Evolutionary conservation across 805 yeast species (phyloP), one percentile per base, ranked within the genome.

Genomic region (Yarrowia hollandica): DNA sequence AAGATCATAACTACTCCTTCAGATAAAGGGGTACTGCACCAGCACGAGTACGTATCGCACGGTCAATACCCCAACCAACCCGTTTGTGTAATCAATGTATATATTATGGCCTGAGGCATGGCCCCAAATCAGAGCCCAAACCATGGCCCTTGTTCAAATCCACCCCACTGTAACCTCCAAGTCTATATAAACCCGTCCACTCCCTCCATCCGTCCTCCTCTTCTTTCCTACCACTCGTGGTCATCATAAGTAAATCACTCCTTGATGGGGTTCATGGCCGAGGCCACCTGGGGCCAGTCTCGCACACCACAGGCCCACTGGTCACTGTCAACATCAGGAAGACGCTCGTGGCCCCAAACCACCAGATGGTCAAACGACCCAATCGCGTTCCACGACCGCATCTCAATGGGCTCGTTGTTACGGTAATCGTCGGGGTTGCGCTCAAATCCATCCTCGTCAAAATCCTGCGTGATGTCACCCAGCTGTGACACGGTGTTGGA

Each of bases 271-370:
- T 64, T 60, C 52, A 64, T 64, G 18, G 56, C 48, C 15, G 39
- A 39, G 3, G 69, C 62, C 1, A 67, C 56, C 15, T 55, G 30
- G 7, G 63, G 56, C 70, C 67, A 61, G 30, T 67, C 69, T 8
- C 28, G 30, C 16, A 64, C 52, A 12, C 69, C 69, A n/a, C 64
- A 28, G n/a, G 64, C 60, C 67, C 67, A 67, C 15, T 68, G 67
- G 46, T 67, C 70, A 19, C 61, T 39, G 7, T 30, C 35, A 3
- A 31, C 46, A 21, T 62, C 63, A 10, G 69, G 70, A n/a, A 35
- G 19, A 1, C 55, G 28, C 31, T 67, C 69, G 30, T 67, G 70
- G 19, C 64, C 69, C 70, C 70, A 67, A 1, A 67, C 65, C 4
- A 64, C 62, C 15, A 67, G 30, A 26, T 33, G 34, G 14, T 59